Evolutionary conservation across 1,284 basidiomycete species (phyloP).

Genomic region (Irpex lacteus): DNA sequence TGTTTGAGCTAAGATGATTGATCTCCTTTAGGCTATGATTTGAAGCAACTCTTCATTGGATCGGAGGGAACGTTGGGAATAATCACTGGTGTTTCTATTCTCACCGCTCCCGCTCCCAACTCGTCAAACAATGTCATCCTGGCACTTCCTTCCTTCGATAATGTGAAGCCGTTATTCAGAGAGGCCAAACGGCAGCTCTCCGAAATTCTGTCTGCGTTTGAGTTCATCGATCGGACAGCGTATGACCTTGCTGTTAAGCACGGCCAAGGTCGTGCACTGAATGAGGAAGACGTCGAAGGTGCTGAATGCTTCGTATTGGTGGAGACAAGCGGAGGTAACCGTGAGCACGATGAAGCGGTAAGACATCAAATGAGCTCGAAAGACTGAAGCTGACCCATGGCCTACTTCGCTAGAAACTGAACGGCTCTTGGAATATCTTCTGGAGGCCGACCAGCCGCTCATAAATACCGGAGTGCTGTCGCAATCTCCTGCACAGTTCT

Average conservation of each 20-base stretch:
- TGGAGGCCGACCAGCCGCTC: constrained; percentile 72
- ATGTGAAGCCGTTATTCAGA: constrained; percentile 69
- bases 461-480: constrained; percentile 93
- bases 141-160: constrained; percentile 71
- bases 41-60: constrained; percentile 99
- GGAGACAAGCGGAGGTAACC: constrained; percentile 93
- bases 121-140: constrained; percentile 80
- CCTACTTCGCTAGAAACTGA: constrained; percentile 71
- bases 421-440: constrained; percentile 77
- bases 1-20: constrained; percentile 1
- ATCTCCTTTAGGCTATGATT: constrained; percentile 77
- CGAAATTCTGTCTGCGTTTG: constrained; percentile 97
- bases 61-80: constrained; percentile 96
- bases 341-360: constrained; percentile 95
- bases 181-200: constrained; percentile 76
- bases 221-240: constrained; percentile 90
- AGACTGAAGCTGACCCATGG: not conserved
- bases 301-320: constrained; percentile 89
- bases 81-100: constrained; percentile 93
- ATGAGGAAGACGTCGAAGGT: constrained; percentile 67
- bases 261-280: constrained; percentile 65
- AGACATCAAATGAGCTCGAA: constrained; percentile 8
- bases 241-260: constrained; percentile 86
- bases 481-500: constrained; percentile 89
- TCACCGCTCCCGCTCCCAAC: constrained; percentile 88